Conservation (phyloP, 2,329 filamentous ascomycete genomes). For the Zasmidium angulare region DNA sequence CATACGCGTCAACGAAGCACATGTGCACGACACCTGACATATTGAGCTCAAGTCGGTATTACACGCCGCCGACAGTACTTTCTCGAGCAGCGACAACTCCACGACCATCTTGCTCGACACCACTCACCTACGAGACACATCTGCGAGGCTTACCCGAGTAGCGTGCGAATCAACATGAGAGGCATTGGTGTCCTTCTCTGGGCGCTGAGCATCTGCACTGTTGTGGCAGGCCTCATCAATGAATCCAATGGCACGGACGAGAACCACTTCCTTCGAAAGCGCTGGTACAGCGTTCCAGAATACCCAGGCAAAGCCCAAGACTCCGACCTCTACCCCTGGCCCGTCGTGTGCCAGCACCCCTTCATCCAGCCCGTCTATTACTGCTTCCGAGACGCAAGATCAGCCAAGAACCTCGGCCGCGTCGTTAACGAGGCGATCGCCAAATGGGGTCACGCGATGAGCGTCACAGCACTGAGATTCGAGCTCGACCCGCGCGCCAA, state of each 20-base stretch:
- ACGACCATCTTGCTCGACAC: too few species aligned
- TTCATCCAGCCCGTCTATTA: conserved; percentile 20
- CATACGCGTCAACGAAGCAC: too few species aligned
- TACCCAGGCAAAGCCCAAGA: not conserved
- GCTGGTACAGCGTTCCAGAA: conserved; percentile 16
- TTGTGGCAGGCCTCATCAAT: not conserved
- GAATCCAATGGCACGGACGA: not conserved
- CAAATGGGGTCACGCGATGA: conserved; percentile 21
- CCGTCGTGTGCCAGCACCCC: conserved; percentile 10
- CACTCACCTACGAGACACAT: too few species aligned
- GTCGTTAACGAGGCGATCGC: conserved; percentile 17
- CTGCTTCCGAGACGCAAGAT: conserved; percentile 22
- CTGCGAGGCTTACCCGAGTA: not conserved
- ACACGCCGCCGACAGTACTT: too few species aligned
- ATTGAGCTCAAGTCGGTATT: too few species aligned
- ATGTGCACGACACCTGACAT: too few species aligned
- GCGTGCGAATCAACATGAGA: not conserved
- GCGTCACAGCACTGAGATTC: conserved; percentile 14
- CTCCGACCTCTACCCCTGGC: conserved; percentile 18
- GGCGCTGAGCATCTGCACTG: not conserved
- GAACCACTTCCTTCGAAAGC: conserved; percentile 1
- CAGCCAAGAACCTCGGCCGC: conserved; percentile 15
- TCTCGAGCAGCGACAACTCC: too few species aligned
- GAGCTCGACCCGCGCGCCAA: conserved; percentile 13
- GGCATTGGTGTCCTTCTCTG: not conserved